Base-by-base conservation (phyloP, 805 yeast species). In the Wickerhamiella hasegawae region DNA sequence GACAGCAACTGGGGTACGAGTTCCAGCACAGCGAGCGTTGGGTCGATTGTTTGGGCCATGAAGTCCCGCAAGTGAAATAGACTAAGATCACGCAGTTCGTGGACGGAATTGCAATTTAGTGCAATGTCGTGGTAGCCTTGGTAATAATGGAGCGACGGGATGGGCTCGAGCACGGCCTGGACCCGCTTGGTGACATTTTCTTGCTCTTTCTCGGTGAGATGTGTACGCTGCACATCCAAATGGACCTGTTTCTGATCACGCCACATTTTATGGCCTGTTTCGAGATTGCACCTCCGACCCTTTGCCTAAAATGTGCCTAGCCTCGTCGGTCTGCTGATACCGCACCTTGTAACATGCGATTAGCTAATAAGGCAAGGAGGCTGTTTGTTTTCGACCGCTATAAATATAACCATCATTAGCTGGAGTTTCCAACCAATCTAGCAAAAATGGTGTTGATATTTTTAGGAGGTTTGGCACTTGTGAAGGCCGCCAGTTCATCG, bases 61-160 rank as follows among this genome's bases (percentile, higher is more conserved):
- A 73, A 90, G 55, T 87, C 98, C 32, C 97, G 63, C 29, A 90
- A 56, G 21, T 57, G 51, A 37, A 73, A 76, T 33, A 85, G 57
- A 5, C 73, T 45, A 21, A 49, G 38, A 12, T 40, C 40, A 15
- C 58, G 55, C 22, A 48, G 43, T 35, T 49, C 45, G 33, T 45
- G 34, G 35, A 45, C 43, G 27, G 45, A 33, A 16, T 56, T 53
- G 38, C 73, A 70, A 1, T 76, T 69, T 14, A 76, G 50, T 1
- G 82, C 84, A 16, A 90, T 62, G 47, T 90, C 97, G 54, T 87
- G 97, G 53, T 68, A 82, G 0, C 98, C 98, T 56, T 87, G 98
- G 53, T 84, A 87, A 54, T 87, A 87, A 39, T 71, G 62, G 28
- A 85, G 58, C 3, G 54, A 47, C 0, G 85, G 85, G 44, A 75